These are phyloP conservation scores for Erysiphe pulchra DNA, from an alignment of 2,329 filamentous ascomycete genomes.

Conservation along the genomic window DNA sequence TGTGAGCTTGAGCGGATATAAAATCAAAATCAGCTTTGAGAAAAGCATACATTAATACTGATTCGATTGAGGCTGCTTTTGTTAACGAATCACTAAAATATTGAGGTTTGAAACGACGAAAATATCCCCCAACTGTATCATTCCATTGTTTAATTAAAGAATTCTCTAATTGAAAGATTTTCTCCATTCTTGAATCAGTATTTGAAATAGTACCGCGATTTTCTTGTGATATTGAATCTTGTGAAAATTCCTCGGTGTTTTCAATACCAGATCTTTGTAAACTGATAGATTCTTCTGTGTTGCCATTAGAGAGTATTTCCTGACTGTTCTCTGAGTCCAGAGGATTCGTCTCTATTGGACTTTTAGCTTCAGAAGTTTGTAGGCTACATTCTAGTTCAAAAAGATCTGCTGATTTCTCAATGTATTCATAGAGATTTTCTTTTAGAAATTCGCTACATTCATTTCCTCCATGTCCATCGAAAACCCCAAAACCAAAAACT, in stretches of 20 bases:
- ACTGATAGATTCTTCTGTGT: too few relatives aligned
- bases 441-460: slow-evolving; percentile 73
- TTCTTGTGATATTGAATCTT: too few relatives aligned
- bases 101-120: slow-evolving; percentile 64
- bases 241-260: too few relatives aligned
- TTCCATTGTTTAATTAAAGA: slow-evolving; percentile 55
- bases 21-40: slow-evolving; percentile 88
- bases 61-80: slow-evolving; percentile 36
- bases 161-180: slow-evolving; percentile 42
- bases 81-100: slow-evolving; percentile 28
- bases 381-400: slow-evolving; percentile 64
- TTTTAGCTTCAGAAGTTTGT: slow-evolving; percentile 14
- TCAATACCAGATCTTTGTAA: too few relatives aligned
- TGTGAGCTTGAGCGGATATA: slow-evolving; percentile 64
- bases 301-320: too few relatives aligned
- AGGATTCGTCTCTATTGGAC: slow-evolving; percentile 3
- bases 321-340: background rate
- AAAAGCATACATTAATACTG: slow-evolving; percentile 76
- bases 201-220: too few relatives aligned
- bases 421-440: slow-evolving; percentile 65
- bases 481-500: slow-evolving; percentile 91
- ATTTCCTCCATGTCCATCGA: slow-evolving; percentile 79
- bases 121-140: slow-evolving; percentile 76
- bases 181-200: slow-evolving; percentile 19
- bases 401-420: slow-evolving; percentile 52